phyloP scores from a whole-genome alignment of 2,329 filamentous ascomycete genomes.

The Cercospora citrullina region DNA sequence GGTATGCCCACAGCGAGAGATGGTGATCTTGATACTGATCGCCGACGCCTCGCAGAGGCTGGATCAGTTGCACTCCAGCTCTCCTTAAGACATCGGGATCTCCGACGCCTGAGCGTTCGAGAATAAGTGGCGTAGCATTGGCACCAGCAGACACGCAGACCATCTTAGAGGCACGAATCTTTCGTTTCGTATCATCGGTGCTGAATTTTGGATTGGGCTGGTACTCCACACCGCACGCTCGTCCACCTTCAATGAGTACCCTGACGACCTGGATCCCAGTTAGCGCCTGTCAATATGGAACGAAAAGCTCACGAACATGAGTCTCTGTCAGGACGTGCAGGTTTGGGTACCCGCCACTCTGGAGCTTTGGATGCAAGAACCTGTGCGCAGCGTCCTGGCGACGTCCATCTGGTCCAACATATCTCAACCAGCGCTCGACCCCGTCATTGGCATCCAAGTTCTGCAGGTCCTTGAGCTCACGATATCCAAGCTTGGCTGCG shows the following conservation, averaged over 20 bases:
- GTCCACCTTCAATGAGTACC: constrained; percentile 38
- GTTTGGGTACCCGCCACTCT: constrained; percentile 55
- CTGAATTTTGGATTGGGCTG: constrained; percentile 42
- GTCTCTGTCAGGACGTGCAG: constrained; percentile 60
- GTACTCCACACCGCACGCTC: constrained; percentile 61
- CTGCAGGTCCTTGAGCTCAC: constrained; percentile 56
- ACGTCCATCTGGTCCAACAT: constrained; percentile 53
- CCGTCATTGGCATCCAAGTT: constrained; percentile 49
- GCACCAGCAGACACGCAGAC: constrained; percentile 62
- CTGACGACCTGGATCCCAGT: constrained; percentile 48
- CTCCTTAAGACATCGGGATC: constrained; percentile 18
- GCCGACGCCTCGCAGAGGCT: constrained; percentile 16
- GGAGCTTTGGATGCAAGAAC: constrained; percentile 56
- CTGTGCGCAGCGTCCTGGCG: constrained; percentile 60
- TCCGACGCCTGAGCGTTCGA: constrained; percentile 64
- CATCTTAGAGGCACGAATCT: constrained; percentile 55
- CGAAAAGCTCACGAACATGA: constrained; percentile 26
- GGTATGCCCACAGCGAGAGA: constrained; percentile 55
- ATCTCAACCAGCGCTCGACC: constrained; percentile 51
- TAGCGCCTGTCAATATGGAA: not conserved
- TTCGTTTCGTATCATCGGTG: constrained; percentile 8
- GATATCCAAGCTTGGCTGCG: constrained; percentile 51
- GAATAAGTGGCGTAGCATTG: constrained; percentile 57
- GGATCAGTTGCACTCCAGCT: constrained; percentile 34
- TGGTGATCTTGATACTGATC: constrained; percentile 36